Base-by-base conservation (phyloP, 345 rosid species). In the Zanthoxylum bungeanum region DNA sequence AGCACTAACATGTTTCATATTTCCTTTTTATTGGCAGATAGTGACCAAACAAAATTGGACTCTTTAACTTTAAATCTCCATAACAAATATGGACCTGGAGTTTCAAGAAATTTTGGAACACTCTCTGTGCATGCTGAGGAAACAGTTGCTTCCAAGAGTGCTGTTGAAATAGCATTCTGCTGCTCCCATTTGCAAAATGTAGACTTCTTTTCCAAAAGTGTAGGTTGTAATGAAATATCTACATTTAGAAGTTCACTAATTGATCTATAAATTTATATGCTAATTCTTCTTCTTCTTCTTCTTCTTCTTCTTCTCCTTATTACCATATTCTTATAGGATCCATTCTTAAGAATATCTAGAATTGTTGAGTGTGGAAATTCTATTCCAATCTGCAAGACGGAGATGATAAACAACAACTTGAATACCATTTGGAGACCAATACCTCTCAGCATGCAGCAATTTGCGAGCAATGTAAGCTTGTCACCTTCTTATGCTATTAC, bases 341-440 rank as follows among this genome's bases (percentile, higher is more conserved):
- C 98, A 22, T 93, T 91, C 82, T 67, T 93, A 73, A 85, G 86
- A 83, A 88, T 93, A 67, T 93, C 97, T 39, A 87, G 89, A 88
- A 63, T 84, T 19, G 82, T 74, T 51, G 97, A 91, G 77, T 75
- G 39, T 64, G 88, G 87, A 69, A 78, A 59, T 64, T 69, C 74
- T 49, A 66, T 91, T 42, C 93, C 93, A 5, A 82, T 93, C 67
- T 93, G 89, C 83, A 87, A 87, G 83, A 91, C 97, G 22, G 93
- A 91, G 81, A 93, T 88, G 28, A 77, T 88, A 55, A 77, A 86
- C 73, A 77, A 91, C 78, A 77, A 93, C 75, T 75, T 93, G n/a
- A 88, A 89, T 77, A 97, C 98, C 39, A 49, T 66, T 66, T 93
- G 97, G 96, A 89, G 68, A 71, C 86, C 89, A 21, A 44, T 88